Base-by-base conservation (phyloP, 176 grass and related monocot species). In the Avena sativa region DNA sequence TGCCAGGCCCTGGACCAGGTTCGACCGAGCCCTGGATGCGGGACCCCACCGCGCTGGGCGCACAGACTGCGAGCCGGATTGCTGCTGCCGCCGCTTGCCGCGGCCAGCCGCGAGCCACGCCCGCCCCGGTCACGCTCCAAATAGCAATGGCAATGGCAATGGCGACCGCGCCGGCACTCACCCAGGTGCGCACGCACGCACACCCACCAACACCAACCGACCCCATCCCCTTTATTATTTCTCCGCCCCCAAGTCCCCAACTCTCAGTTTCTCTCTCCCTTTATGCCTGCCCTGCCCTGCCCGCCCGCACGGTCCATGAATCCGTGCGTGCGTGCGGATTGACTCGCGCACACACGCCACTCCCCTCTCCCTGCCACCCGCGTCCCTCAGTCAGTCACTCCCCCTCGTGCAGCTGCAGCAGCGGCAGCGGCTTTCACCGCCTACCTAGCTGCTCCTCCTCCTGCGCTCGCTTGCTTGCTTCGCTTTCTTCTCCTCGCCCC, bases 291-390 rank as follows among this genome's bases (percentile, higher is more conserved):
- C 16, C 32, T 34, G 32, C 32, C 32, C 40, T 1, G 1, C 17
- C 8, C 16, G 16, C 16, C 14, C n/a, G 40, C 17, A 14, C 67
- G 43, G 32, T 70, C 19, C 80, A 40, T 55, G 30, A 4, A 2
- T 52, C 49, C 44, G 72, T 86, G 79, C 79, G 81, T 78, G 79
- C 84, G 62, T 62, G 79, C 73, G 52, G 51, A 63, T 86, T 83
- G 84, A 86, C 84, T 38, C 26, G 70, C 83, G 36, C 83, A 1
- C 78, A 0, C 28, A 51, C 48, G 36, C 32, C 38, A 43, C 57
- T 13, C 32, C 3, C 47, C 38, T 28, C 57, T 5, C 32, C 3
- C n/a, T 14, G 19, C 62, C 72, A 2, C 63, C 21, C 49, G 2
- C 62, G 19, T n/a, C 16, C 47, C 2, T 67, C 67, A 70, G 51